Conservation (phyloP, 2,329 filamentous ascomycete genomes). For the Furcasterigmium furcatum region DNA sequence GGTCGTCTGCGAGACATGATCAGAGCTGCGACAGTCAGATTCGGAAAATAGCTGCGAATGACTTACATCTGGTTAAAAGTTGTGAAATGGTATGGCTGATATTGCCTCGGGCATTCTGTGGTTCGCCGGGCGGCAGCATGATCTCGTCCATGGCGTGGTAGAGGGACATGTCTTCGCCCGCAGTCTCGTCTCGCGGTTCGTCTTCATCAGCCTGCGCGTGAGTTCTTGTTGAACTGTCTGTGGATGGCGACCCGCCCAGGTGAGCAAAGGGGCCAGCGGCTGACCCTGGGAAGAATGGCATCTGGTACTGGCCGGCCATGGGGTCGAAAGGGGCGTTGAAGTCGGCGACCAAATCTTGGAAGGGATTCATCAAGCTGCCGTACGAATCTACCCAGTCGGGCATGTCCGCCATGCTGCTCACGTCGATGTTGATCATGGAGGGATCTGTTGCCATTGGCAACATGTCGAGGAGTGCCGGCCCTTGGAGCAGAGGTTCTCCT, state of each 20-base stretch:
- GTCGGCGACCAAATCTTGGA: neutral
- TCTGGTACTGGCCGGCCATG: neutral
- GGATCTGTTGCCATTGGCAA: neutral
- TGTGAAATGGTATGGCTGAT: constrained; percentile 4
- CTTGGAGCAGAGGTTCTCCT: too few relatives aligned
- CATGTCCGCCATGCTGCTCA: neutral
- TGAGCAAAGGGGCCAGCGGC: neutral
- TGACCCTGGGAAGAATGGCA: neutral
- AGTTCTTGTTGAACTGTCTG: neutral
- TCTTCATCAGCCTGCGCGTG: neutral
- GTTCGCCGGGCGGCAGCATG: neutral
- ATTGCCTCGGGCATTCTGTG: neutral
- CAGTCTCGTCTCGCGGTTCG: neutral
- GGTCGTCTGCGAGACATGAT: constrained; percentile 20
- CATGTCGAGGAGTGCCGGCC: too few relatives aligned
- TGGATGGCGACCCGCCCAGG: neutral
- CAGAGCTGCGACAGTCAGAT: neutral
- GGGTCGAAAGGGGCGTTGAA: neutral
- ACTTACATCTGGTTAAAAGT: constrained; percentile 8
- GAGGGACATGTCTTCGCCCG: neutral
- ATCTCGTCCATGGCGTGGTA: neutral
- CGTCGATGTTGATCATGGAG: neutral
- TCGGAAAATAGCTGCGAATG: neutral
- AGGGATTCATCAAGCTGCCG: neutral
- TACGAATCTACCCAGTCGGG: neutral